Evolutionary conservation across 2,329 filamentous ascomycete genomes (phyloP).

Genomic region (Magnaporthiopsis rhizophila): DNA sequence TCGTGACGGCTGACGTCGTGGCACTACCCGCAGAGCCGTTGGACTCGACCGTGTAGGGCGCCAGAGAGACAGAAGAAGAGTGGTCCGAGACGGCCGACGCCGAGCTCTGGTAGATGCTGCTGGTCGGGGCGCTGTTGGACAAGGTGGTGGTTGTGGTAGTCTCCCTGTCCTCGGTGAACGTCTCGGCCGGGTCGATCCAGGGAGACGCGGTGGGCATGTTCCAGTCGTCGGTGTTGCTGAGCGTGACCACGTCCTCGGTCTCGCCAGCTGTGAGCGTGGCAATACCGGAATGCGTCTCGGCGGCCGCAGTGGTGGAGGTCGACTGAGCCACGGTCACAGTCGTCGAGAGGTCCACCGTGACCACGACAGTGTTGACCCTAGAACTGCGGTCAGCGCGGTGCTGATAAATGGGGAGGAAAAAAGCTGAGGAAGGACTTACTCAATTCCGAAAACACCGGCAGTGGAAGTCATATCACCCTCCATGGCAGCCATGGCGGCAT

Average conservation of each 20-base stretch:
- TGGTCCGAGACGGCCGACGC: background rate
- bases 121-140: too few relatives aligned
- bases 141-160: background rate
- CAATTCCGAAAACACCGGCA: background rate
- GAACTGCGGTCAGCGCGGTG: background rate
- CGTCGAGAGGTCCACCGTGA: background rate
- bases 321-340: background rate
- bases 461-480: background rate
- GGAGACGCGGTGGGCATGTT: background rate
- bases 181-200: background rate
- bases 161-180: background rate
- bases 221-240: background rate
- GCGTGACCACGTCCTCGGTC: background rate
- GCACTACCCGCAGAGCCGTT: background rate
- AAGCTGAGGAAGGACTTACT: background rate
- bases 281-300: background rate
- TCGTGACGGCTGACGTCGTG: background rate
- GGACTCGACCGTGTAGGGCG: background rate
- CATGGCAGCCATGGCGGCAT: background rate
- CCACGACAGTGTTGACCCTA: background rate
- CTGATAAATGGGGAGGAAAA: background rate
- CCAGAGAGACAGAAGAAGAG: background rate
- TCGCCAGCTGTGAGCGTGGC: background rate
- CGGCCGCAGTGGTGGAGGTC: background rate
- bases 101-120: background rate